Percentiles rank a stretch among this genome's conserved stretches.
phyloP scores from a whole-genome alignment of 2,329 filamentous ascomycete genomes.

The Cytospora piceae region DNA sequence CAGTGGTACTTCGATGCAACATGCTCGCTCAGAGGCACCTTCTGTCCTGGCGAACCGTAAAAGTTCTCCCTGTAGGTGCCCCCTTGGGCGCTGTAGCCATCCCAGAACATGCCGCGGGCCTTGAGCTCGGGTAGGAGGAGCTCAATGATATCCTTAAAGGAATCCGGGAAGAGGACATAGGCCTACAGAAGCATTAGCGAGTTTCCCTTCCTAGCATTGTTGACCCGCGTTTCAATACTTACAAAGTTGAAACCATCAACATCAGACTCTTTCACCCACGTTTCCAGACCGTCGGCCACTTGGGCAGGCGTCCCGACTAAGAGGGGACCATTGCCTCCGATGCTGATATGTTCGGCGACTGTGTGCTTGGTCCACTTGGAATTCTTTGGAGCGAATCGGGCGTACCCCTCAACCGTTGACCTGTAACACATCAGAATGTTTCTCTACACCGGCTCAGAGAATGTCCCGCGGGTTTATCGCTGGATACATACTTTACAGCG shows the following conservation, averaged over 20 bases:
- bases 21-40: conserved; percentile 43
- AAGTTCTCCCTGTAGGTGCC: conserved; percentile 51
- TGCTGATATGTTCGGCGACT: conserved; percentile 67
- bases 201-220: neutral
- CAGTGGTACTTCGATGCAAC: conserved; percentile 46
- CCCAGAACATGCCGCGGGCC: conserved; percentile 60
- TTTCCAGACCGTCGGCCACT: conserved; percentile 69
- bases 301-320: conserved; percentile 66
- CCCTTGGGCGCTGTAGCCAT: conserved; percentile 48
- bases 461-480: neutral
- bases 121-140: conserved; percentile 66
- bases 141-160: conserved; percentile 69
- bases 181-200: conserved; percentile 42
- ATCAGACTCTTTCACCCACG: conserved; percentile 70
- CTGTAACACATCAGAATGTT: neutral
- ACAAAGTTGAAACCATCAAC: conserved; percentile 76
- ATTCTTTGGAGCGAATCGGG: conserved; percentile 25
- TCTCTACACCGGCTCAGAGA: neutral
- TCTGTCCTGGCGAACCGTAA: conserved; percentile 41
- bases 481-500: conserved; percentile 42
- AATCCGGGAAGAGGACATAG: conserved; percentile 53
- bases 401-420: conserved; percentile 33
- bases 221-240: conserved; percentile 3
- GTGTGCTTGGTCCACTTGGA: conserved; percentile 74
- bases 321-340: conserved; percentile 69